phyloP scores from a whole-genome alignment of 345 rosid species.

The Erucastrum elatum region DNA sequence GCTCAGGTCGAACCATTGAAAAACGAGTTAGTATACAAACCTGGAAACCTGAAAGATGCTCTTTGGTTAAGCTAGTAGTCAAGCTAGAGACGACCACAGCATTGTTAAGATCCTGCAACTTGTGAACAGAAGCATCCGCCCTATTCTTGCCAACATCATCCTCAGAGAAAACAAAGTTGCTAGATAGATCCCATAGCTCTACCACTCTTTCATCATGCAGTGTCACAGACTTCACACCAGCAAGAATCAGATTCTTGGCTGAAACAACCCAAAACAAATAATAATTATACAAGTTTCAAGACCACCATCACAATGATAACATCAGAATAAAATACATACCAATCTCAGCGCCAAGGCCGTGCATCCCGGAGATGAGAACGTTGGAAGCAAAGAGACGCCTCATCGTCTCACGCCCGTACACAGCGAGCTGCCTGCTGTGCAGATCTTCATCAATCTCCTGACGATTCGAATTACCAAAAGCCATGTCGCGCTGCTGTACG shows the following conservation, averaged over 20 bases:
- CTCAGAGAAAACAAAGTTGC: conserved; percentile 84
- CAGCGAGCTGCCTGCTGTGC: conserved; percentile 98
- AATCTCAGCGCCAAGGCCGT: conserved; percentile 94
- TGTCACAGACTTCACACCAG: conserved; percentile 3
- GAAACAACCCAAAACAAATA: not conserved
- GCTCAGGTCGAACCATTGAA: no score
- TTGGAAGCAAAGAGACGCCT: conserved; percentile 88
- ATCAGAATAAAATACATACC: conserved; percentile 44
- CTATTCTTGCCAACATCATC: conserved; percentile 87
- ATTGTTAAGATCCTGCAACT: conserved; percentile 94
- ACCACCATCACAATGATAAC: not conserved
- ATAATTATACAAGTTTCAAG: not conserved
- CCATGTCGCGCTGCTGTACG: conserved; percentile 50
- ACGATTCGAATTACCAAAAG: conserved; percentile 65
- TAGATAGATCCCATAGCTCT: conserved; percentile 89
- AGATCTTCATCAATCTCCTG: conserved; percentile 93
- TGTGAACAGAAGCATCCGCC: conserved; percentile 91
- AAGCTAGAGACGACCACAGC: conserved; percentile 52
- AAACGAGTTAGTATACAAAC: no score
- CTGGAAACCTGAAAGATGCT: conserved; percentile 84
- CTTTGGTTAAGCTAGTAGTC: conserved; percentile 54
- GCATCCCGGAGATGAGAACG: conserved; percentile 87
- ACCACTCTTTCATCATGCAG: not conserved
- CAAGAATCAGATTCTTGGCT: not conserved
- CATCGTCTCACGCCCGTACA: conserved; percentile 98